These are phyloP conservation scores for Vishniacozyma victoriae DNA, from an alignment of 768 basidiomycete species.

Conservation along the genomic window DNA sequence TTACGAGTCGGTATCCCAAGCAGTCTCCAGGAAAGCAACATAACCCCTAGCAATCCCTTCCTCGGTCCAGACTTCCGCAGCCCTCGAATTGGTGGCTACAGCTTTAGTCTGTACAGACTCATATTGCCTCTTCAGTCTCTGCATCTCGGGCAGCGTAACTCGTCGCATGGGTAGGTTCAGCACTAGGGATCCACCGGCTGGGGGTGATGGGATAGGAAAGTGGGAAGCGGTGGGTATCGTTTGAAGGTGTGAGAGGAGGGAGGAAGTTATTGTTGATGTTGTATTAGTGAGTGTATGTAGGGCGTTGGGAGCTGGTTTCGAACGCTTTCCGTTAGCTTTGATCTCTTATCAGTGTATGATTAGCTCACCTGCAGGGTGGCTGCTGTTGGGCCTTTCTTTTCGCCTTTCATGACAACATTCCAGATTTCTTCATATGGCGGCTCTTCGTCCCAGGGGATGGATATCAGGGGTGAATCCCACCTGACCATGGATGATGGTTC, in stretches of 20 bases:
- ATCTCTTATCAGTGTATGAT: background rate
- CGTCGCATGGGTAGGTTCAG: slow-evolving; percentile 64
- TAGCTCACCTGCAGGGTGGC: slow-evolving; percentile 66
- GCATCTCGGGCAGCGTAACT: slow-evolving; percentile 78
- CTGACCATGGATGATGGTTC: slow-evolving; percentile 98
- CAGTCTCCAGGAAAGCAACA: slow-evolving; percentile 46
- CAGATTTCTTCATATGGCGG: slow-evolving; percentile 66
- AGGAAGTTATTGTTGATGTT: slow-evolving; percentile 62
- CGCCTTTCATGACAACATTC: slow-evolving; percentile 70
- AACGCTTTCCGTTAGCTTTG: slow-evolving; percentile 52
- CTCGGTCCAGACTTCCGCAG: slow-evolving; percentile 39
- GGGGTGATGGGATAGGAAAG: slow-evolving; percentile 13
- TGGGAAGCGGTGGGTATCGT: slow-evolving; percentile 47
- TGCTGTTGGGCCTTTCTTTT: slow-evolving; percentile 78
- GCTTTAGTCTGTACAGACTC: slow-evolving; percentile 84
- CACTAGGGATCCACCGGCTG: slow-evolving; percentile 34
- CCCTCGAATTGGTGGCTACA: slow-evolving; percentile 33
- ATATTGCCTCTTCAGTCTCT: slow-evolving; percentile 85
- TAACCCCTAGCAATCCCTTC: slow-evolving; percentile 45
- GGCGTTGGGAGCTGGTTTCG: slow-evolving; percentile 80
- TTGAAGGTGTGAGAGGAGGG: slow-evolving; percentile 61
- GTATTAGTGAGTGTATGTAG: slow-evolving; percentile 78
- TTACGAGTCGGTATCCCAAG: slow-evolving; percentile 47
- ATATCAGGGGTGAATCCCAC: slow-evolving; percentile 95
- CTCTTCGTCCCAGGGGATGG: slow-evolving; percentile 63